These are phyloP conservation scores for Paecilomyces sp. DNA, from an alignment of 2,329 filamentous ascomycete species.

Conservation along the genomic window DNA sequence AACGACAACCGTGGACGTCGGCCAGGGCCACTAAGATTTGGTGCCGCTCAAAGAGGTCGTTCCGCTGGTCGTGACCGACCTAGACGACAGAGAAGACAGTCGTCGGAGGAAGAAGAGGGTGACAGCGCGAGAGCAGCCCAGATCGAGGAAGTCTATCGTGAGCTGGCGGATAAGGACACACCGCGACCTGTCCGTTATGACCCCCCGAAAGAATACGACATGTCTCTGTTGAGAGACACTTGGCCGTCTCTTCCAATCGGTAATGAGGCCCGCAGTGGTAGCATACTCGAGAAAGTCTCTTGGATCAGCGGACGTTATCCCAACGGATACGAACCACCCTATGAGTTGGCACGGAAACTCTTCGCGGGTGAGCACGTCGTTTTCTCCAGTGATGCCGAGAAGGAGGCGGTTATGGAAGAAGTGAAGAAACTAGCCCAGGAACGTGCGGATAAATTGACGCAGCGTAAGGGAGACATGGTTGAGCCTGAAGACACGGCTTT, in stretches of 20 bases:
- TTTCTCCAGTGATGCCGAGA: slow-evolving; percentile 32
- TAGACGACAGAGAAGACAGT: slow-evolving; percentile 6
- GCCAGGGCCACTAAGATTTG: slow-evolving; percentile 5
- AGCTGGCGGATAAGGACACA: slow-evolving; percentile 21
- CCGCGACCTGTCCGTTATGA: slow-evolving; percentile 27
- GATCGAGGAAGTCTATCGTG: slow-evolving; percentile 21
- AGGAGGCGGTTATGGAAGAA: slow-evolving; percentile 24
- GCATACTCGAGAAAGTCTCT: slow-evolving; percentile 27
- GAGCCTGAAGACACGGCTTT: slow-evolving; percentile 25
- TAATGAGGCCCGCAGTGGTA: slow-evolving; percentile 16
- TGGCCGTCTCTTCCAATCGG: slow-evolving; percentile 33
- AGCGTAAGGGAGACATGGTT: slow-evolving; percentile 29
- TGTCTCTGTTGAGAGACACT: slow-evolving; percentile 26
- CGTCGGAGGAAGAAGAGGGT: slow-evolving; percentile 14
- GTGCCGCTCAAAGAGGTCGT: slow-evolving; percentile 1
- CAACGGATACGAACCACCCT: slow-evolving; percentile 26
- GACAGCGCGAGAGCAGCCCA: slow-evolving; percentile 15
- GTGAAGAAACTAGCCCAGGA: slow-evolving; percentile 26
- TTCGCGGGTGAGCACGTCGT: slow-evolving; percentile 30
- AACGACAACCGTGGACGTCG: slow-evolving; percentile 13
- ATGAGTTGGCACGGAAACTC: slow-evolving; percentile 30
- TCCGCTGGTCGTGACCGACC: slow-evolving; percentile 4
- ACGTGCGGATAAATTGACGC: slow-evolving; percentile 26
- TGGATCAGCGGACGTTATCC: slow-evolving; percentile 26
- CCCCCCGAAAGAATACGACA: slow-evolving; percentile 21